phyloP scores from a whole-genome alignment of 306 rosid genomes.

The Quercus variabilis region DNA sequence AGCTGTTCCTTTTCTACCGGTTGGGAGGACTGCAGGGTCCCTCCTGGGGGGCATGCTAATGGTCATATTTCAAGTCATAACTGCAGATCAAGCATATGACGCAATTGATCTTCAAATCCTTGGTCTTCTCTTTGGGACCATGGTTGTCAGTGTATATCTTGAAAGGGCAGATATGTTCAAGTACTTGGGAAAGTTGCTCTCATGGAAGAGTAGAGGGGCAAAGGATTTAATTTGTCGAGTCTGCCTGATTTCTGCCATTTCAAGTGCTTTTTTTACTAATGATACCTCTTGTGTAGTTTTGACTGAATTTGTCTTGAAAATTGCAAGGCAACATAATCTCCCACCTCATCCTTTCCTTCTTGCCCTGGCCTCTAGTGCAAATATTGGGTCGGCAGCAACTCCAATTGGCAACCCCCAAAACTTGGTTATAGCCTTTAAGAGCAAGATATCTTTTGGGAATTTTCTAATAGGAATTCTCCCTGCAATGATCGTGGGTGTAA shows the following conservation, averaged over 20 bases:
- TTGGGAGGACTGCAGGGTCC: slow-evolving; percentile 94
- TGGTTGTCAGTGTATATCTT: slow-evolving; percentile 90
- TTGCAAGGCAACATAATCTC: slow-evolving; percentile 76
- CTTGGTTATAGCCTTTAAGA: slow-evolving; percentile 74
- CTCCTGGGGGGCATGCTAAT: slow-evolving; percentile 87
- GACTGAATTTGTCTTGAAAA: slow-evolving; percentile 81
- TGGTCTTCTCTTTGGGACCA: slow-evolving; percentile 93
- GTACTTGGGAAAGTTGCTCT: slow-evolving; percentile 71
- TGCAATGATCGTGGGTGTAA: slow-evolving; percentile 73
- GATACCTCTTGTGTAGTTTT: slow-evolving; percentile 88
- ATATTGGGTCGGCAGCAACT: slow-evolving; percentile 87
- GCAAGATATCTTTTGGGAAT: slow-evolving; percentile 61
- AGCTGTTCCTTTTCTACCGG: slow-evolving; percentile 78
- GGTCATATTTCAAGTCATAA: slow-evolving; percentile 62
- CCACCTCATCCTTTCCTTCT: slow-evolving; percentile 91
- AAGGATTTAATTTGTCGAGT: slow-evolving; percentile 75
- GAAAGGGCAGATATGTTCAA: slow-evolving; percentile 94
- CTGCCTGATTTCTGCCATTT: slow-evolving; percentile 76
- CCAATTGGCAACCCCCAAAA: slow-evolving; percentile 92
- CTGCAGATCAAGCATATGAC: slow-evolving; percentile 70
- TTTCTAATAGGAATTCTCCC: slow-evolving; percentile 71
- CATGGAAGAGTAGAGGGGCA: slow-evolving; percentile 84
- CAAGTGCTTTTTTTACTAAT: slow-evolving; percentile 85
- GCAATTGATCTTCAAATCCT: slow-evolving; percentile 84
- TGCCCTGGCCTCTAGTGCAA: slow-evolving; percentile 91